These are phyloP conservation scores for Cladophialophora exuberans DNA, from an alignment of 2,329 filamentous ascomycete genomes.

Conservation along the genomic window DNA sequence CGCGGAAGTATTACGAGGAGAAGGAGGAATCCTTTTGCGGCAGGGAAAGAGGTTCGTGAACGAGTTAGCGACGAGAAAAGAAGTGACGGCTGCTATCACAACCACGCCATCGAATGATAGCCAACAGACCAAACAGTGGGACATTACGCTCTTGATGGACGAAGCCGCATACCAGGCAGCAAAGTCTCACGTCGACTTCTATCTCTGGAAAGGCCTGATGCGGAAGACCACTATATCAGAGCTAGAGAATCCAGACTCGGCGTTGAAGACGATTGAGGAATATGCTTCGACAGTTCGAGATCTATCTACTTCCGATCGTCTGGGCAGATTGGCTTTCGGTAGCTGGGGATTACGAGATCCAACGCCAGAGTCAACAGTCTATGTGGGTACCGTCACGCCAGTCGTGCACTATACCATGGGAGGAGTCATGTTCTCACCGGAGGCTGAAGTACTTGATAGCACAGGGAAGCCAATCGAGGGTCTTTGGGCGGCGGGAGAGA, in stretches of 20 bases:
- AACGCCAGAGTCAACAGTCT: conserved; percentile 57
- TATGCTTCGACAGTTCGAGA: conserved; percentile 54
- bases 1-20: conserved; percentile 65
- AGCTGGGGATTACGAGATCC: conserved; percentile 57
- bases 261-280: conserved; percentile 50
- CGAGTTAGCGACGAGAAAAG: conserved; percentile 63
- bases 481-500: conserved; percentile 66
- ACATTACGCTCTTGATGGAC: conserved; percentile 62
- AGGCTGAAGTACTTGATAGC: conserved; percentile 54
- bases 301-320: conserved; percentile 42
- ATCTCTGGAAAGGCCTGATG: conserved; percentile 65
- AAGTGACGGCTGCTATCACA: conserved; percentile 57
- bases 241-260: conserved; percentile 41
- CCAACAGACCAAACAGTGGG: conserved; percentile 56
- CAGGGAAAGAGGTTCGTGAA: conserved; percentile 61
- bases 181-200: conserved; percentile 64
- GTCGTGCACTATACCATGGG: conserved; percentile 71
- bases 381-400: conserved; percentile 63
- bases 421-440: conserved; percentile 60
- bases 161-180: conserved; percentile 59
- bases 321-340: conserved; percentile 58
- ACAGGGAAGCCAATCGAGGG: conserved; percentile 54
- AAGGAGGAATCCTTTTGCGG: conserved; percentile 61
- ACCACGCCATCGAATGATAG: conserved; percentile 35
- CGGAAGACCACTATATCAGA: conserved; percentile 59